Evolutionary conservation across 83 land plant species (phyloP).

Genomic region (Picea abies): DNA sequence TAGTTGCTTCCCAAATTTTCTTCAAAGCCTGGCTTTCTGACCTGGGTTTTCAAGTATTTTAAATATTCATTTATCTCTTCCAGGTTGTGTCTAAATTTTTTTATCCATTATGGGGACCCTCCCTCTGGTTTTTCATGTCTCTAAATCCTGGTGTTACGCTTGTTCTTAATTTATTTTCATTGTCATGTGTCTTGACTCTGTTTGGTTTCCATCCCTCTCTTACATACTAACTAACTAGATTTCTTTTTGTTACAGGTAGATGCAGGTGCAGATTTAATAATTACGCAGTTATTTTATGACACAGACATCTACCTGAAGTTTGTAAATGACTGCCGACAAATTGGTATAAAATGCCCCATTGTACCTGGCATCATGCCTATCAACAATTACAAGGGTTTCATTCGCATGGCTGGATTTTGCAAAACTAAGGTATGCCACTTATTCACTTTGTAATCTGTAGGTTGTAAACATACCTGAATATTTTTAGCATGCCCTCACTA

Average conservation of each 20-base stretch:
- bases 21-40: slow-evolving; percentile 7
- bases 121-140: too few species aligned
- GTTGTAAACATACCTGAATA: too few species aligned
- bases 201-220: neutral
- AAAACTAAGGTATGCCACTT: slow-evolving; percentile 79
- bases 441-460: too few species aligned
- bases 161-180: neutral
- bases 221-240: neutral
- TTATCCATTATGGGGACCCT: too few species aligned
- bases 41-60: neutral
- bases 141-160: too few species aligned
- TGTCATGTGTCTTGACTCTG: neutral
- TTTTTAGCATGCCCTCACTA: too few species aligned
- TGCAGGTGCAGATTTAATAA: slow-evolving; percentile 95
- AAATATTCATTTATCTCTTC: neutral
- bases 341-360: slow-evolving; percentile 94
- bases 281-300: slow-evolving; percentile 96
- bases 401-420: slow-evolving; percentile 95
- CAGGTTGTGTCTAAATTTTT: neutral
- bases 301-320: slow-evolving; percentile 91
- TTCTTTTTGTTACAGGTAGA: slow-evolving; percentile 67
- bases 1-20: neutral
- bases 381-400: slow-evolving; percentile 89
- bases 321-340: slow-evolving; percentile 92
- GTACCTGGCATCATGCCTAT: slow-evolving; percentile 99